phyloP scores from a whole-genome alignment of 805 yeast genomes.

The Danielia oregonensis region DNA sequence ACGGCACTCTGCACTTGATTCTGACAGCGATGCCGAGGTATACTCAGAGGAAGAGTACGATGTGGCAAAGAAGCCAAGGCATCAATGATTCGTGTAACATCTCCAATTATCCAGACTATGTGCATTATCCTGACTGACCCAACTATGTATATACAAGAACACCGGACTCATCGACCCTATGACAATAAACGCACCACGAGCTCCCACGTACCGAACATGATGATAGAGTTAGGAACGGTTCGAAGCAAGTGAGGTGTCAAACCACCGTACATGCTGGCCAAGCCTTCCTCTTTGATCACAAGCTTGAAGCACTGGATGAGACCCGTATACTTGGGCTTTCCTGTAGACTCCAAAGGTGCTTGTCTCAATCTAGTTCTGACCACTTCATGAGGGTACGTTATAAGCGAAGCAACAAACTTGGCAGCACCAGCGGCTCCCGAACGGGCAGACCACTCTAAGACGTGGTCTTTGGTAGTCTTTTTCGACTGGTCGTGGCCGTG shows the following conservation, averaged over 20 bases:
- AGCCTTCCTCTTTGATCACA: constrained; percentile 88
- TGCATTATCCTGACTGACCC: no score
- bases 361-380: constrained; percentile 94
- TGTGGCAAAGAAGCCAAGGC: neutral
- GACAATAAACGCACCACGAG: constrained; percentile 42
- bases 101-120: no score
- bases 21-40: constrained; percentile 10
- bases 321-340: constrained; percentile 85
- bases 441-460: constrained; percentile 89
- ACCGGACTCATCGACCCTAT: constrained; percentile 2
- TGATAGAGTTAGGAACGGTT: constrained; percentile 96
- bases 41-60: constrained; percentile 4
- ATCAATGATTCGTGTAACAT: neutral
- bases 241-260: constrained; percentile 93
- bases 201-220: constrained; percentile 99
- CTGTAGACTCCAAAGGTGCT: constrained; percentile 73
- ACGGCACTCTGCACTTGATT: constrained; percentile 4
- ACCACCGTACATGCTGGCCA: constrained; percentile 94
- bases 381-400: constrained; percentile 97
- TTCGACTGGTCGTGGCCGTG: constrained; percentile 27
- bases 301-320: constrained; percentile 80
- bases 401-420: constrained; percentile 84
- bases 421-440: constrained; percentile 98
- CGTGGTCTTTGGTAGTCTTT: constrained; percentile 51
- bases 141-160: constrained; percentile 5